These are phyloP conservation scores for Boeremia lycopersici DNA, from an alignment of 2,329 filamentous ascomycete species.

Conservation along the genomic window DNA sequence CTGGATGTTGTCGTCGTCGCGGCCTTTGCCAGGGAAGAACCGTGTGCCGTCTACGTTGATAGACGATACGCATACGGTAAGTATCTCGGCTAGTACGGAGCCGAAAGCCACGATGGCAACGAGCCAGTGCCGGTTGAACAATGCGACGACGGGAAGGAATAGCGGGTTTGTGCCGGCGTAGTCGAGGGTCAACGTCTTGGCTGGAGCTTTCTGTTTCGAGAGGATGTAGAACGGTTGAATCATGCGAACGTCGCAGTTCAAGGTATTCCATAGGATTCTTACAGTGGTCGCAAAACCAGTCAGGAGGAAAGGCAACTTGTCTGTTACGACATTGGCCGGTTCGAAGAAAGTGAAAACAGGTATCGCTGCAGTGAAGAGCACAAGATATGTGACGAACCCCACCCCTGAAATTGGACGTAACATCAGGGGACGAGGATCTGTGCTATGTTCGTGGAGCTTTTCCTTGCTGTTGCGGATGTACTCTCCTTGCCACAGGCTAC, in stretches of 20 bases:
- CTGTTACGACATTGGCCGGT: conserved; percentile 59
- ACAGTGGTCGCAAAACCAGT: conserved; percentile 69
- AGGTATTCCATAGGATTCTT: conserved; percentile 70
- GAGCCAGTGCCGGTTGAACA: conserved; percentile 68
- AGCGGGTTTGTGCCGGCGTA: conserved; percentile 75
- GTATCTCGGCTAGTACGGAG: conserved; percentile 73
- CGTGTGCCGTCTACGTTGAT: conserved; percentile 69
- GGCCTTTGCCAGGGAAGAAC: conserved; percentile 54
- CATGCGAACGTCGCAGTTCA: conserved; percentile 73
- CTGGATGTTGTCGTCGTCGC: conserved; percentile 15
- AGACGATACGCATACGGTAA: conserved; percentile 71
- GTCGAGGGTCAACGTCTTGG: conserved; percentile 71
- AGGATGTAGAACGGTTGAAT: conserved; percentile 77
- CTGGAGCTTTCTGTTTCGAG: conserved; percentile 67
- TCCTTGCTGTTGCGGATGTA: conserved; percentile 57
- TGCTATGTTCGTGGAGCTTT: conserved; percentile 53
- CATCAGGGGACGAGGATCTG: conserved; percentile 70
- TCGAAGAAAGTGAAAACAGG: conserved; percentile 67
- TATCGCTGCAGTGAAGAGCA: conserved; percentile 63
- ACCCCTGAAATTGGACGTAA: conserved; percentile 65
- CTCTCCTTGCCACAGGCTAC: conserved; percentile 69
- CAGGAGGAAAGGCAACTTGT: conserved; percentile 68
- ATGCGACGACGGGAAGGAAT: conserved; percentile 66
- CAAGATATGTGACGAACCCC: conserved; percentile 64
- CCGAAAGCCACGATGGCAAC: conserved; percentile 73